Percentiles rank a stretch among this genome's conserved stretches.
Conservation (phyloP, 2,329 filamentous ascomycete genomes). For the Cytospora piceae region DNA sequence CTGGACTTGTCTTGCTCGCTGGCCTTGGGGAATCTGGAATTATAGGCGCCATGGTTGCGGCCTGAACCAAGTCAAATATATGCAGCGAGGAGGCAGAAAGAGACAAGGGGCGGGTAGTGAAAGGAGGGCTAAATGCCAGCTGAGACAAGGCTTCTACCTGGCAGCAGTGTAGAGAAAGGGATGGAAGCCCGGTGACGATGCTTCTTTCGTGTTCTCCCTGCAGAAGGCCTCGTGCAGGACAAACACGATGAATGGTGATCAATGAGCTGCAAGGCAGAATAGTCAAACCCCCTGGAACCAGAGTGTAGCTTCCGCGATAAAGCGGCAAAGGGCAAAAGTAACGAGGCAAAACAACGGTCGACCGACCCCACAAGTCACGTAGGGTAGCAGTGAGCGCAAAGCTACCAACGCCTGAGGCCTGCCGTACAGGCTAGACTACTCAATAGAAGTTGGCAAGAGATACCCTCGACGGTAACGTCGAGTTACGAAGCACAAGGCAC, state of each 20-base stretch:
- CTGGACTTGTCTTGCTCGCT: neutral
- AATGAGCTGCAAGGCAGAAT: neutral
- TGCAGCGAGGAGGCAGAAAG: neutral
- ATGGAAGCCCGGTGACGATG: neutral
- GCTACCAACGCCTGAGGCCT: constrained; percentile 10
- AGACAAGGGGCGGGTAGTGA: neutral
- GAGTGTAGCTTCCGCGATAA: neutral
- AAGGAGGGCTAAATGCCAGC: neutral
- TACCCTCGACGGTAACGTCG: neutral
- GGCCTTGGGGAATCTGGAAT: neutral
- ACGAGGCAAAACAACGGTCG: neutral
- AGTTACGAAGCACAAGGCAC: neutral
- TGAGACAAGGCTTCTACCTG: neutral
- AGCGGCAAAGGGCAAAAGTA: constrained; percentile 4
- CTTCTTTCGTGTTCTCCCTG: constrained; percentile 1
- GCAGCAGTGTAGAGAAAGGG: neutral
- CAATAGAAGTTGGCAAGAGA: neutral
- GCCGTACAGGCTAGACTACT: constrained; percentile 14
- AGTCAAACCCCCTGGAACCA: neutral
- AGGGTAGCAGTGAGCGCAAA: constrained; percentile 14
- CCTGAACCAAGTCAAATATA: neutral
- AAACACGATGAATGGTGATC: neutral
- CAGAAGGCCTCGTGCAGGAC: neutral
- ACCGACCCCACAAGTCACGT: neutral
- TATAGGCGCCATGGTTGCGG: constrained; percentile 10